Percentiles rank a stretch among this genome's conserved stretches.
Conservation (phyloP, 371 early-diverging fungal genomes). For the Coemansia sp. region DNA sequence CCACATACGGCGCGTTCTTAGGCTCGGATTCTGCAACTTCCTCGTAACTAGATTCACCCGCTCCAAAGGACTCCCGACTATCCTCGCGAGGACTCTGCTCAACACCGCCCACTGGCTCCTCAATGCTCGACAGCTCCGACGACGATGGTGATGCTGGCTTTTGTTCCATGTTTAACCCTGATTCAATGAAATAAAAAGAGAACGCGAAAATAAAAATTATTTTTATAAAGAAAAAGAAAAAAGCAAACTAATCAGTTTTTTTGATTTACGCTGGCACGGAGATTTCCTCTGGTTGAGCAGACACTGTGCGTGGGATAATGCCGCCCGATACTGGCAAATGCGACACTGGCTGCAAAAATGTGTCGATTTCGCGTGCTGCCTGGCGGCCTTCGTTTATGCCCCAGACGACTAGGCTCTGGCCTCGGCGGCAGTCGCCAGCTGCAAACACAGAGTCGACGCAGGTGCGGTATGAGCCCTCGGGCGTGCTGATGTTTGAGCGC, state of each 20-base stretch:
- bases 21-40: neutral
- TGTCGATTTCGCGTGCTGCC: conserved; percentile 91
- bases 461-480: conserved; percentile 76
- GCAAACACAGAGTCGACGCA: conserved; percentile 83
- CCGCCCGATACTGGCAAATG: conserved; percentile 48
- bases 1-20: neutral
- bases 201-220: neutral
- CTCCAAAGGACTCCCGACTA: neutral
- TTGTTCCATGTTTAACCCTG: neutral
- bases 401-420: conserved; percentile 94
- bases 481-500: conserved; percentile 73
- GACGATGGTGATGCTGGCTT: neutral
- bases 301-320: conserved; percentile 35
- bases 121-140: conserved; percentile 1
- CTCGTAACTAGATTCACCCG: neutral
- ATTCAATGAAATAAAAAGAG: neutral
- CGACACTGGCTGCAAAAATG: conserved; percentile 60
- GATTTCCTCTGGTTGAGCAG: neutral
- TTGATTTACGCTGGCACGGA: neutral
- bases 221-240: neutral
- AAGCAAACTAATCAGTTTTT: neutral
- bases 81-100: neutral
- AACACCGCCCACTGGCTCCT: neutral
- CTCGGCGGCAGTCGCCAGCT: conserved; percentile 95
- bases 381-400: conserved; percentile 96